Base-by-base conservation (phyloP, 306 rosid genomes). In the Hippophae rhamnoides region DNA sequence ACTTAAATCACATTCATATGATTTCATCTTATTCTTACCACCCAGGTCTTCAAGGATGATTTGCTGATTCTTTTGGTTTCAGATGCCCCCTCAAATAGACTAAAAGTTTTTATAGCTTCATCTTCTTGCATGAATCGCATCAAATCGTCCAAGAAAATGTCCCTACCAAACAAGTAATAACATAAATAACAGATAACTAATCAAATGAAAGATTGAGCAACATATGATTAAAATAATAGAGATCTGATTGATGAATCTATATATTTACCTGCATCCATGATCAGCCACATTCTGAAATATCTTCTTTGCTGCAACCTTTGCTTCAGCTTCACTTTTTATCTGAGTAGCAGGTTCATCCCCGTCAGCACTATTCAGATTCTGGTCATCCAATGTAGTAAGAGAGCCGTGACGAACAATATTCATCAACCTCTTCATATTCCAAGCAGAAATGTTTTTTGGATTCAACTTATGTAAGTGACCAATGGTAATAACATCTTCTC, bases 351-450 rank as follows among this genome's bases (percentile, higher is more conserved):
- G 43, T 51, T 81, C 92, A 51, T 89, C 89, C 7, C 59, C 85
- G 26, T 7, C 5, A 3, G 74, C 10, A 5, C 81, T 38, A 66
- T 79, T 76, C 62, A 69, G 52, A 63, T 80, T 62, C 64, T 79
- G 89, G 63, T 89, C 95, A 58, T 86, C 93, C 50, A 86, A 59
- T 11, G 97, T 89, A 8, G 89, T 27, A 55, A 86, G 79, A 41
- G 86, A 41, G 9, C 97, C 97, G 11, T 80, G 70, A n/a, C 86
- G 68, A 58, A 89, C 93, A 26, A 86, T 84, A 60, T 74, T 86
- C 72, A 89, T 80, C 26, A 89, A 65, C 76, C 97, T 84, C 75
- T 89, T 89, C 97, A 89, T 89, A 61, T 89, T 89, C 97, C 97
- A 89, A 0, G 97, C 95, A 18, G 97, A 89, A 5, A 89, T 76